Evolutionary conservation across 2,329 filamentous ascomycete species (phyloP).

Genomic region (Purpureocillium takamizusanense): DNA sequence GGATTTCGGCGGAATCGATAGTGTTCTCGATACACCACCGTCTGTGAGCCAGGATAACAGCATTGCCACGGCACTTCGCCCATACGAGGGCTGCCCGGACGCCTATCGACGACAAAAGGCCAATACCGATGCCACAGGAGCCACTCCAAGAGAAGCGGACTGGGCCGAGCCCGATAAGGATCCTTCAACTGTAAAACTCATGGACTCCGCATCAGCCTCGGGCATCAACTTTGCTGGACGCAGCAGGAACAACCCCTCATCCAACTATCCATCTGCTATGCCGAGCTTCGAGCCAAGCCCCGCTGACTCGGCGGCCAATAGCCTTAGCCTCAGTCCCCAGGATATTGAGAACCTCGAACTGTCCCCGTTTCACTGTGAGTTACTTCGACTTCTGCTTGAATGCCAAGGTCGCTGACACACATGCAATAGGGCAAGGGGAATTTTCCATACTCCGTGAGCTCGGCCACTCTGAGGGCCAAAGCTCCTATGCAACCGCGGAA

Average conservation of each 20-base stretch:
- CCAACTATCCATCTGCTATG: conserved; percentile 22
- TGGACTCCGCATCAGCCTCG: neutral
- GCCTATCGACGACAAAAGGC: too few species aligned
- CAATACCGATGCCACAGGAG: too few species aligned
- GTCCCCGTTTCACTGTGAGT: conserved; percentile 24
- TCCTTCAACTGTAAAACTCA: neutral
- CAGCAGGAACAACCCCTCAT: conserved; percentile 15
- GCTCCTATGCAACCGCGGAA: conserved; percentile 16
- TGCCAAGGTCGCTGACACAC: neutral
- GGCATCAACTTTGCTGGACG: neutral
- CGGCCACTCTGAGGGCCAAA: conserved; percentile 13
- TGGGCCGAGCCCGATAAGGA: too few species aligned
- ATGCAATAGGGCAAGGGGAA: conserved; percentile 13
- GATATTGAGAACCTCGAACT: conserved; percentile 25
- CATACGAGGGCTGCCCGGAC: too few species aligned
- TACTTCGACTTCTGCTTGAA: neutral
- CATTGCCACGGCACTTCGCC: neutral
- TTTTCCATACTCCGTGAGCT: conserved; percentile 8
- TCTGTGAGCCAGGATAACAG: conserved; percentile 3
- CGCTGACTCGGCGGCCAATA: conserved; percentile 13
- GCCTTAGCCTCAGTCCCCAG: conserved; percentile 18
- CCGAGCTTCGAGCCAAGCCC: conserved; percentile 25
- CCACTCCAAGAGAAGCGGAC: too few species aligned
- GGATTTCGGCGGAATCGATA: conserved; percentile 8
- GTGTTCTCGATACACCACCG: conserved; percentile 4